A percentile compares a stretch with the other conserved stretches of the same genome.
phyloP scores from a whole-genome alignment of 2,329 filamentous ascomycete genomes.

The Capronia americana region DNA sequence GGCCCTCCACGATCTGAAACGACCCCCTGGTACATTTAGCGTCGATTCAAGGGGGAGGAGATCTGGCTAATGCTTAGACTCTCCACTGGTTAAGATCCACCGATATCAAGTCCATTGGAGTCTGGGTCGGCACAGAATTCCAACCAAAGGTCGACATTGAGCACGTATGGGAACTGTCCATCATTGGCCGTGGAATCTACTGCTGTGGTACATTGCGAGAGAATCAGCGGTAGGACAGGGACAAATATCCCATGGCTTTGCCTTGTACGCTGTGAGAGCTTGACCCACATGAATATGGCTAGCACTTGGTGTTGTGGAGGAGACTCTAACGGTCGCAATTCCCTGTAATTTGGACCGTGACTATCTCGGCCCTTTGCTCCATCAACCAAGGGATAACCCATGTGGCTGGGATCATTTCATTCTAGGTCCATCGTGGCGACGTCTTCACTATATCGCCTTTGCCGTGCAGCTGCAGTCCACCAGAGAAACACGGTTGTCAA shows the following conservation, averaged over 20 bases:
- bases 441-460: constrained; percentile 29
- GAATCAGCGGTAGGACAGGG: background rate
- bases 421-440: constrained; percentile 25
- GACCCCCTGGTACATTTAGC: constrained; percentile 14
- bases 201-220: background rate
- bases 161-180: background rate
- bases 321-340: background rate
- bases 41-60: background rate
- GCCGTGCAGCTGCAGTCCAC: constrained; percentile 29
- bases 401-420: background rate
- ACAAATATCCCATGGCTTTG: background rate
- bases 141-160: background rate
- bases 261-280: background rate
- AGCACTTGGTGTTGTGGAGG: background rate
- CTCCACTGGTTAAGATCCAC: constrained; percentile 11
- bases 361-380: background rate
- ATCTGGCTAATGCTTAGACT: constrained; percentile 10
- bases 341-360: constrained; percentile 2
- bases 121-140: constrained; percentile 1
- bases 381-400: background rate
- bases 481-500: constrained; percentile 27
- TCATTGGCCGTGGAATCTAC: background rate
- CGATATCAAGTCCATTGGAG: constrained; percentile 10
- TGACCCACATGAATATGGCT: background rate
- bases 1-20: constrained; percentile 22